Evolutionary conservation across 2,329 filamentous ascomycete genomes (phyloP), one percentile per base, ranked within the genome.

Genomic region (Xylaria sp.): DNA sequence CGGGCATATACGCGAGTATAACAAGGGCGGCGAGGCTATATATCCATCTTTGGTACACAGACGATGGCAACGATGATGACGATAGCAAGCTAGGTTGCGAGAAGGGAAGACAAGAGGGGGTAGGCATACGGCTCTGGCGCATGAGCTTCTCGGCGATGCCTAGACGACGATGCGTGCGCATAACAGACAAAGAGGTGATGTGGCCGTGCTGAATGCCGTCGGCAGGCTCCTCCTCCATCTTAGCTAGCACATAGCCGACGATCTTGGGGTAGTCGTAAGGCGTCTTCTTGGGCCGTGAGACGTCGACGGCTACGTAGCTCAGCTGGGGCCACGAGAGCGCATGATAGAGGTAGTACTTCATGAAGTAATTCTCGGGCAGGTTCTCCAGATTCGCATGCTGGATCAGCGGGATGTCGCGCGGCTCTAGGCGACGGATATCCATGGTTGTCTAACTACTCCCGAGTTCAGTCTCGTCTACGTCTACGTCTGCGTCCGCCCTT

Each of bases 301-400:
- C 91, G 81, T 98, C 95, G 76, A 99, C 94, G 75, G 96, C 96
- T 66, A 99, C 95, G 82, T 94, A 98, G 82, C 92, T 95, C 73
- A 99, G 90, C 83, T 98, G 95, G 54, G 96, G 96, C 96, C 96
- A 99, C 76, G 94, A 97, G 74, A 98, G 90, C 18, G 95, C 94
- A 83, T 99, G 96, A 88, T 99, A 99, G 78, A 99, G 90, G 85
- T 99, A 99, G 87, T 99, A 99, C 88, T 99, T 99, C 83, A 97
- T 93, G 82, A 98, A 98, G 88, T 99, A 99, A 87, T 99, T 99
- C 83, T 99, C 96, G 73, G 96, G 96, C 63, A 99, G 88, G 85
- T 99, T 99, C 81, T 97, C 97, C 80, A 99, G 94, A 86, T 99
- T 98, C 79, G 95, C 95, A 82, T 97, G 94, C 84, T 99, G 96